Conservation (phyloP, 192 early-diverging fungal genomes). For the Funneliformis geosporum region DNA sequence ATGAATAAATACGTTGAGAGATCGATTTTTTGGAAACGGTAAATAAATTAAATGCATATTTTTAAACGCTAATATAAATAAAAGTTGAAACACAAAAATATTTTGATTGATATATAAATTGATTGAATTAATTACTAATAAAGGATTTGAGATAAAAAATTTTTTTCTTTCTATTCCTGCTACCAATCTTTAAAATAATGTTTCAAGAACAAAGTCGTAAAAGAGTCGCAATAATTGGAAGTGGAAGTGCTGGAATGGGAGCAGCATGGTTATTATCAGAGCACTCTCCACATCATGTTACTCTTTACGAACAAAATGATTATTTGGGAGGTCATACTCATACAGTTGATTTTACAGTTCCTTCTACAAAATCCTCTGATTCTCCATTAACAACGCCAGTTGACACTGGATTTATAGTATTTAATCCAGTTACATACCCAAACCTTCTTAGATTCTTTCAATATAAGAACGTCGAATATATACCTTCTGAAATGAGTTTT, state of each 20-base stretch:
- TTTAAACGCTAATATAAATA: too few relatives aligned
- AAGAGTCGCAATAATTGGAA: slow-evolving; percentile 27
- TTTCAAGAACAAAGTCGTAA: slow-evolving; percentile 10
- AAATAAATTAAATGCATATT: too few relatives aligned
- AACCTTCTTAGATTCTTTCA: slow-evolving; percentile 57
- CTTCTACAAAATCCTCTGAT: slow-evolving; percentile 29
- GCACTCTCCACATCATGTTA: slow-evolving; percentile 43
- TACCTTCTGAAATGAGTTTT: slow-evolving; percentile 59
- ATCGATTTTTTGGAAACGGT: too few relatives aligned
- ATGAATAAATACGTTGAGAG: too few relatives aligned
- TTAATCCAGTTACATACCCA: slow-evolving; percentile 64
- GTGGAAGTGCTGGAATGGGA: slow-evolving; percentile 45
- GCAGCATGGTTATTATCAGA: slow-evolving; percentile 58
- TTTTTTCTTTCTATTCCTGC: too few relatives aligned
- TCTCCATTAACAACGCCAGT: slow-evolving; percentile 48
- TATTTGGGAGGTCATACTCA: slow-evolving; percentile 67
- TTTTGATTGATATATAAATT: too few relatives aligned
- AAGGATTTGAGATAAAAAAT: too few relatives aligned
- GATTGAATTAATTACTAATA: too few relatives aligned
- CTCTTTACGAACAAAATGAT: slow-evolving; percentile 50
- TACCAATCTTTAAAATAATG: background rate
- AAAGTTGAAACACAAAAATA: too few relatives aligned
- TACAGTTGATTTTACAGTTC: slow-evolving; percentile 54
- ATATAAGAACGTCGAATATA: slow-evolving; percentile 45
- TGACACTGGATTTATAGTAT: slow-evolving; percentile 71